Conservation (phyloP, 805 yeast species). For the Myxozyma geophila region DNA sequence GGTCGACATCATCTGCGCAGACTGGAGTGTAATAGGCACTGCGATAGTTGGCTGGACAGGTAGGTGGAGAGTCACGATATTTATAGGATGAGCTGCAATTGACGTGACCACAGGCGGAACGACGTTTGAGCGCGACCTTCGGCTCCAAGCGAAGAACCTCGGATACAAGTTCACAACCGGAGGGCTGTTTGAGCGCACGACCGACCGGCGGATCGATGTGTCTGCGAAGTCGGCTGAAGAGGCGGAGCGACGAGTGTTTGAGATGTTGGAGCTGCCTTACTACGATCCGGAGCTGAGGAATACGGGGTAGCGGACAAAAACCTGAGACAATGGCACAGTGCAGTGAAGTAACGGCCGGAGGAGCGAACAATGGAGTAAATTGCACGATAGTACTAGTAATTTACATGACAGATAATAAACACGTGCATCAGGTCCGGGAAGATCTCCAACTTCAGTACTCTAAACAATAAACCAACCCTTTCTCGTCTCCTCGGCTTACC, state of each 20-base stretch:
- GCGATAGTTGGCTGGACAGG: slow-evolving; percentile 40
- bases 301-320: slow-evolving; percentile 28
- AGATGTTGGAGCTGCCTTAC: slow-evolving; percentile 26
- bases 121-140: slow-evolving; percentile 35
- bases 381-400: too few species aligned
- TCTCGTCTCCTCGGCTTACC: too few species aligned
- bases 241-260: slow-evolving; percentile 34
- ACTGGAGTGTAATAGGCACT: slow-evolving; percentile 33
- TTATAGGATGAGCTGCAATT: background rate
- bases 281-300: slow-evolving; percentile 33
- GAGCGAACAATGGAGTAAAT: too few species aligned
- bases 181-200: slow-evolving; percentile 26
- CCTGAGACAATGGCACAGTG: background rate
- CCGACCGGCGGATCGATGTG: slow-evolving; percentile 25
- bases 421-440: too few species aligned
- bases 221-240: slow-evolving; percentile 27
- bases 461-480: too few species aligned
- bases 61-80: background rate
- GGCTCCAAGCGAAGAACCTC: slow-evolving; percentile 18
- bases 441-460: too few species aligned
- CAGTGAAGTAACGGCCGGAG: background rate
- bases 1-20: slow-evolving; percentile 35
- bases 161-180: slow-evolving; percentile 28
- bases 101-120: slow-evolving; percentile 24
- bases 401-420: too few species aligned